Evolutionary conservation across 306 rosid species (phyloP), one percentile per base, ranked within the genome.

Genomic region (Neltuma alba): DNA sequence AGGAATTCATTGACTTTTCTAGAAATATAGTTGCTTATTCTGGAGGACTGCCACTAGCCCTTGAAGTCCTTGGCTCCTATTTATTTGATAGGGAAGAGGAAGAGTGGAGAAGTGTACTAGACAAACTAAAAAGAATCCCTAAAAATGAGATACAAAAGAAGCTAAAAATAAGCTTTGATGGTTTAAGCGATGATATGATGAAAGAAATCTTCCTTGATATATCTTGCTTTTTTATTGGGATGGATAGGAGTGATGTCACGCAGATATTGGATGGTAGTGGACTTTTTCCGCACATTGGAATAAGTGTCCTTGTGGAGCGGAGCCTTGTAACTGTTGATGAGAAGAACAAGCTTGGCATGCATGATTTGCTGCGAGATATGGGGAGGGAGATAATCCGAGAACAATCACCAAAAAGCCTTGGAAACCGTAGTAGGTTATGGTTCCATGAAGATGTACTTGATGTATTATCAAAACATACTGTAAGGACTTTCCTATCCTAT

Each of bases 21-120:
- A 41, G 40, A 12, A 38, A 34, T 0, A 44, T 78, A 18, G 37
- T 73, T 34, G 7, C 34, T 2, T 83, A 72, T 66, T 78, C 40
- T 25, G 67, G 72, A 2, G 75, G 79, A 66, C 8, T 83, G 31
- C 86, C 82, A 13, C 48, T 78, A 34, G 86, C 82, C 3, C 80
- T 83, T 27, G 40, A 78, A 68, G 38, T 83, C 9, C 45, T 78
- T 20, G 83, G 86, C 2, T 65, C 50, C 0, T n/a, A 65, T 65
- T 65, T 83, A 71, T 28, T 25, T 44, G 44, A 6, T 0, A 78
- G 54, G 72, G n/a, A 5, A 2, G 1, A 8, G 21, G 0, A 0
- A 44, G 33, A 72, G 6, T 83, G 80, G 86, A 8, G 20, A 1
- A 25, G 13, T 65, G 72, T 58, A 13, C 45, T 83, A n/a, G 38